Percentiles rank a stretch among this genome's conserved stretches.
These are phyloP conservation scores for Thamnidium elegans DNA, from an alignment of 192 early-diverging fungal species.

Conservation along the genomic window DNA sequence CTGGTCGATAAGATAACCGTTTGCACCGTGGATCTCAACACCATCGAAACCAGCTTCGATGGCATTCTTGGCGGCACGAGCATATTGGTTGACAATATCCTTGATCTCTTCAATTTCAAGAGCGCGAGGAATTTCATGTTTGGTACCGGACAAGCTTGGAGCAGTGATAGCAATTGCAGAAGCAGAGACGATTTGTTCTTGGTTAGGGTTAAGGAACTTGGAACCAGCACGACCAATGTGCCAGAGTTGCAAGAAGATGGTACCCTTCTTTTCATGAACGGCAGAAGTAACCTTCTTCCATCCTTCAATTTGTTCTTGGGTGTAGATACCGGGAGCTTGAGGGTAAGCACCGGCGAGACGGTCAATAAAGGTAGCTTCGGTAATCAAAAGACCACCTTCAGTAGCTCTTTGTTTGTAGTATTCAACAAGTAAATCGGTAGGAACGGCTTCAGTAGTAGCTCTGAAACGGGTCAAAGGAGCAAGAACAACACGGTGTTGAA, in stretches of 20 bases:
- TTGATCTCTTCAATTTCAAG: slow-evolving; percentile 17
- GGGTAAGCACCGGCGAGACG: slow-evolving; percentile 17
- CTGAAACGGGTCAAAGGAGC: slow-evolving; percentile 23
- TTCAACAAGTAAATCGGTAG: slow-evolving; percentile 3
- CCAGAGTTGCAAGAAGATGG: slow-evolving; percentile 58
- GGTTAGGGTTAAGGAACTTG: slow-evolving; percentile 7
- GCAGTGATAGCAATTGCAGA: slow-evolving; percentile 21
- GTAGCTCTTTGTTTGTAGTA: slow-evolving; percentile 28
- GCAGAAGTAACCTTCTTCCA: slow-evolving; percentile 56
- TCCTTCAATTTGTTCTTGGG: slow-evolving; percentile 36
- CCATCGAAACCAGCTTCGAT: slow-evolving; percentile 80
- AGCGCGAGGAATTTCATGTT: slow-evolving; percentile 19
- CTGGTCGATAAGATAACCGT: slow-evolving; percentile 85
- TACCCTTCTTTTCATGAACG: slow-evolving; percentile 50
- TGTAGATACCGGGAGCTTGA: slow-evolving; percentile 36
- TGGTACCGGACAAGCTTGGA: not conserved
- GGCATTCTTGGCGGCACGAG: slow-evolving; percentile 63
- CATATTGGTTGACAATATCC: not conserved
- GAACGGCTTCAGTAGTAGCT: not conserved
- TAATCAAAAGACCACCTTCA: slow-evolving; percentile 20
- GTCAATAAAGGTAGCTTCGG: slow-evolving; percentile 24
- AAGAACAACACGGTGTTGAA: slow-evolving; percentile 24
- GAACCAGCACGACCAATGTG: slow-evolving; percentile 22
- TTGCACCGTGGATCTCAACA: slow-evolving; percentile 86
- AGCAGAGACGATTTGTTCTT: slow-evolving; percentile 17